These are phyloP conservation scores for Beauveria caledonica DNA, from an alignment of 2,329 filamentous ascomycete genomes.

Conservation along the genomic window DNA sequence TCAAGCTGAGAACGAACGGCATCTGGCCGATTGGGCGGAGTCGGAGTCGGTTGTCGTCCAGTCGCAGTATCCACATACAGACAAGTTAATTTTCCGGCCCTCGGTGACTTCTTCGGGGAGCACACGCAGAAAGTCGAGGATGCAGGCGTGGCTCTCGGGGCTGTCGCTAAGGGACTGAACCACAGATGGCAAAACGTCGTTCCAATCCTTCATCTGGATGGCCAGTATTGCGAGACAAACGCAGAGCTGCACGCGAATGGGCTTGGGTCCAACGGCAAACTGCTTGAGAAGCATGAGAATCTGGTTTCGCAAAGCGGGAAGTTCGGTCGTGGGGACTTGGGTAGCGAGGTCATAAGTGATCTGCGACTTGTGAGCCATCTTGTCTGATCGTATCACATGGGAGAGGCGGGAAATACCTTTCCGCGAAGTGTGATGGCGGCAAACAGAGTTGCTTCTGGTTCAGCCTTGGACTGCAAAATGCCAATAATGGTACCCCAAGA, in stretches of 20 bases:
- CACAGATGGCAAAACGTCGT: slow-evolving; percentile 79
- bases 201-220: slow-evolving; percentile 94
- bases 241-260: slow-evolving; percentile 83
- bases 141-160: slow-evolving; percentile 71
- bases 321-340: slow-evolving; percentile 70
- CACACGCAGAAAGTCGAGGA: slow-evolving; percentile 93
- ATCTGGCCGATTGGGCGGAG: slow-evolving; percentile 8
- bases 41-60: slow-evolving; percentile 9
- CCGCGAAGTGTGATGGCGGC: slow-evolving; percentile 95
- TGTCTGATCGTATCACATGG: not conserved
- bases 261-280: slow-evolving; percentile 75
- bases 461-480: slow-evolving; percentile 73
- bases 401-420: slow-evolving; percentile 55
- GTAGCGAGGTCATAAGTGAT: slow-evolving; percentile 89
- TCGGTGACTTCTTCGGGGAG: slow-evolving; percentile 98
- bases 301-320: slow-evolving; percentile 72
- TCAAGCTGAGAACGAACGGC: slow-evolving; percentile 15
- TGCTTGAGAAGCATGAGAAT: slow-evolving; percentile 72
- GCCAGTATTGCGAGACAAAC: slow-evolving; percentile 91
- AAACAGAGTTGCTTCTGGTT: slow-evolving; percentile 84
- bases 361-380: slow-evolving; percentile 36
- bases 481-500: slow-evolving; percentile 86
- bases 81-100: slow-evolving; percentile 97
- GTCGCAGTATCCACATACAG: slow-evolving; percentile 72
- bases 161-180: slow-evolving; percentile 70